These are phyloP conservation scores for Bipolaris oryzae DNA, from an alignment of 2,329 filamentous ascomycete species.

Conservation along the genomic window DNA sequence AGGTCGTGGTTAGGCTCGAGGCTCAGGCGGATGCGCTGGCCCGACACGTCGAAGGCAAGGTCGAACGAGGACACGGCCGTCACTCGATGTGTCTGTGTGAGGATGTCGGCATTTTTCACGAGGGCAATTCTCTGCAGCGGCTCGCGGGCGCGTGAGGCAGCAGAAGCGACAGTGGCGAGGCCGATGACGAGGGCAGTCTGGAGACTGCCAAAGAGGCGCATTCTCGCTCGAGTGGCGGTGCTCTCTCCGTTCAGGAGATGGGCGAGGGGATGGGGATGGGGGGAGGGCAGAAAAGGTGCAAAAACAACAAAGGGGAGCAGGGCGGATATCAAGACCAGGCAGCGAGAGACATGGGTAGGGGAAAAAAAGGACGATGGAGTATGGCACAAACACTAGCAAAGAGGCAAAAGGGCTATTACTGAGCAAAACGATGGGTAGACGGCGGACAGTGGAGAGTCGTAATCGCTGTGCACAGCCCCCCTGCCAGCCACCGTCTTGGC, in stretches of 20 bases:
- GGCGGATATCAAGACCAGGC: slow-evolving; percentile 18
- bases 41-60: slow-evolving; percentile 75
- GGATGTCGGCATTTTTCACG: slow-evolving; percentile 76
- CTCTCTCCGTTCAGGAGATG: slow-evolving; percentile 32
- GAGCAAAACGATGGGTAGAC: slow-evolving; percentile 17
- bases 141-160: slow-evolving; percentile 60
- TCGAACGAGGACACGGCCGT: slow-evolving; percentile 85
- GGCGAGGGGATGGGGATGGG: slow-evolving; percentile 11
- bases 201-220: slow-evolving; percentile 37
- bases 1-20: slow-evolving; percentile 93
- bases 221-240: slow-evolving; percentile 31
- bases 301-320: neutral
- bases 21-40: slow-evolving; percentile 73
- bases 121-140: slow-evolving; percentile 76
- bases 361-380: slow-evolving; percentile 10
- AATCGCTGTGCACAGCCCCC: slow-evolving; percentile 31
- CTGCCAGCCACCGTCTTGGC: slow-evolving; percentile 24
- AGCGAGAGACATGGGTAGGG: slow-evolving; percentile 43
- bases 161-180: slow-evolving; percentile 33
- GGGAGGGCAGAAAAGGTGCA: neutral
- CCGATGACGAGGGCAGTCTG: slow-evolving; percentile 28
- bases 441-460: slow-evolving; percentile 25
- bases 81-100: slow-evolving; percentile 78
- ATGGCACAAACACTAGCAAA: slow-evolving; percentile 7
- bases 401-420: slow-evolving; percentile 14